A percentile compares a stretch with the other conserved stretches of the same genome.
Conservation (phyloP, 164 flowering plant species). For the Tetrastigma voinierianum region DNA sequence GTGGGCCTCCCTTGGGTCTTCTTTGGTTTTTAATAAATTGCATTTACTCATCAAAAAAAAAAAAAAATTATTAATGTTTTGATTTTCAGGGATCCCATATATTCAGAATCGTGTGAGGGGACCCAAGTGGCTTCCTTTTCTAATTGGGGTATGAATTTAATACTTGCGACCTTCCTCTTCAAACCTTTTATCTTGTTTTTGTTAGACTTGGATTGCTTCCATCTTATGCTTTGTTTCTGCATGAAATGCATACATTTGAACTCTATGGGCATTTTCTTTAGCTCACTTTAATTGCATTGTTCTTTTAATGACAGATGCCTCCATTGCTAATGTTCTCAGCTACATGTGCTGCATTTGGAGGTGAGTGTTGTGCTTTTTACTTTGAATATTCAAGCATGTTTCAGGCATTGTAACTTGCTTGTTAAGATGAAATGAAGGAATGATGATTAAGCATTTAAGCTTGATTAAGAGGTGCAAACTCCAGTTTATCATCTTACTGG, state of each 20-base stretch:
- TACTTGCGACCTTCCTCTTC: neutral
- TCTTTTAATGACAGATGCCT: constrained; percentile 56
- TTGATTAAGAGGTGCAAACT: too few relatives aligned
- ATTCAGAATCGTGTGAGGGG: constrained; percentile 73
- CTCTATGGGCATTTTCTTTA: neutral
- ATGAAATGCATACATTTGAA: neutral
- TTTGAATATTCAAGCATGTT: neutral
- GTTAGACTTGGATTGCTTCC: neutral
- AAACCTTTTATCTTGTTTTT: neutral
- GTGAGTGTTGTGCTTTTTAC: constrained; percentile 28
- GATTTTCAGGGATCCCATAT: constrained; percentile 68
- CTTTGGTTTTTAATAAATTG: too few relatives aligned
- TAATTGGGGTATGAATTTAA: constrained; percentile 62
- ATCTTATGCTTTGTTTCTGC: neutral
- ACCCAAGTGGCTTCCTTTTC: constrained; percentile 83
- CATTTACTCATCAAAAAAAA: too few relatives aligned
- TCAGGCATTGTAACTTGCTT: neutral
- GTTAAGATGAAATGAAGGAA: neutral
- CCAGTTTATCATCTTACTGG: too few relatives aligned
- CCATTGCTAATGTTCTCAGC: constrained; percentile 62
- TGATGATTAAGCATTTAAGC: too few relatives aligned
- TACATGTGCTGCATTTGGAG: constrained; percentile 85
- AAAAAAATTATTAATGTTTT: neutral
- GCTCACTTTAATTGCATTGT: constrained; percentile 1
- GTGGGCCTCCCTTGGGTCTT: too few relatives aligned